Conservation (phyloP, 1,284 basidiomycete species). For the Sanghuangporus baumii region DNA sequence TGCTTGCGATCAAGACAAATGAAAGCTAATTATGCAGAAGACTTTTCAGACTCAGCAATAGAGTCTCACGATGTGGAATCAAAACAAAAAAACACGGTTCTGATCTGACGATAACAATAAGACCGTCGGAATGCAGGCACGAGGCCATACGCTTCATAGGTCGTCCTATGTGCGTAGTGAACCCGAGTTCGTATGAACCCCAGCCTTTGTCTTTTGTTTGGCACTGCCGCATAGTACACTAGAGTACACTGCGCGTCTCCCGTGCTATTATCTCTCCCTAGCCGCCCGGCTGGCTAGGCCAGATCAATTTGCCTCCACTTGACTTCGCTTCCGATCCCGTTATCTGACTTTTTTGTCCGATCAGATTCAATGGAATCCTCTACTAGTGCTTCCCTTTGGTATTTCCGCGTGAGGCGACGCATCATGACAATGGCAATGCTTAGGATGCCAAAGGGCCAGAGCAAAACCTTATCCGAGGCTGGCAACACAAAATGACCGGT, state of each 20-base stretch:
- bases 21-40: neutral
- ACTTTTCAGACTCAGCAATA: neutral
- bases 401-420: neutral
- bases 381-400: neutral
- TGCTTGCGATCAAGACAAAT: slow-evolving; percentile 14
- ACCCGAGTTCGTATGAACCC: neutral
- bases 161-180: neutral
- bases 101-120: slow-evolving; percentile 12
- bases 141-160: neutral
- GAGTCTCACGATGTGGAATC: slow-evolving; percentile 4
- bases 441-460: neutral
- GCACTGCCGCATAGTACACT: slow-evolving; percentile 6
- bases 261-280: slow-evolving; percentile 8
- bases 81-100: slow-evolving; percentile 11
- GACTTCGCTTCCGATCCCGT: slow-evolving; percentile 5
- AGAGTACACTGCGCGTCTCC: neutral
- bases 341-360: slow-evolving; percentile 15
- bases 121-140: slow-evolving; percentile 16
- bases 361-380: neutral
- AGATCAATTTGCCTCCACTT: neutral
- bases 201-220: slow-evolving; percentile 12
- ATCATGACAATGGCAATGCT: slow-evolving; percentile 3
- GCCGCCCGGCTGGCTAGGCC: neutral
- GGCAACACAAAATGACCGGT: neutral
- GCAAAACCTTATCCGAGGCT: neutral